Conservation (phyloP, 306 rosid species). For the Myrica gale region DNA sequence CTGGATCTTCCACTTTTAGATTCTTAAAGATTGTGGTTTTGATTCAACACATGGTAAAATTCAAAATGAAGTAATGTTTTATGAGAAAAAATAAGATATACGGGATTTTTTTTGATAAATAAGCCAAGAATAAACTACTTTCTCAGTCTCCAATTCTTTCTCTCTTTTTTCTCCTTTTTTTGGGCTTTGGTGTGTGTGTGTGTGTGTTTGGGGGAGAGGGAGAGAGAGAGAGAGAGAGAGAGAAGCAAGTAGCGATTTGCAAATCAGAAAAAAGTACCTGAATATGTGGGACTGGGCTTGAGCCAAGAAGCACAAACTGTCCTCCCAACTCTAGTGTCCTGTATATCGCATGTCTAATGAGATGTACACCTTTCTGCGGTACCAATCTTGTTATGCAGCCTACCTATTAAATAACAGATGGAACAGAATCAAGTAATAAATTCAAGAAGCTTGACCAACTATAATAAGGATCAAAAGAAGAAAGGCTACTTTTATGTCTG, state of each 20-base stretch:
- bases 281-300: conserved; percentile 88
- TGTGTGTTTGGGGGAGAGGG: too few relatives aligned
- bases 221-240: neutral
- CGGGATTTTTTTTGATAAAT: neutral
- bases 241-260: neutral
- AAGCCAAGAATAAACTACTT: neutral
- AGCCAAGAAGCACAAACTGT: conserved; percentile 93
- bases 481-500: neutral
- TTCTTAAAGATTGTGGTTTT: neutral
- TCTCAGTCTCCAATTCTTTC: neutral
- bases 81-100: neutral
- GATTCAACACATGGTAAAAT: neutral
- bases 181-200: neutral
- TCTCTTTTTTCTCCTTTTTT: neutral
- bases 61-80: neutral
- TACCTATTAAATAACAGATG: conserved; percentile 53
- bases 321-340: conserved; percentile 87
- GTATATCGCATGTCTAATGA: conserved; percentile 87
- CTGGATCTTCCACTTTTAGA: neutral
- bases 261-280: conserved; percentile 50
- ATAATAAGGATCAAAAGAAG: neutral
- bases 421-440: conserved; percentile 10
- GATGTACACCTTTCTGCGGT: conserved; percentile 97
- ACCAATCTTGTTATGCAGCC: conserved; percentile 96
- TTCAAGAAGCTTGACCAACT: conserved; percentile 24